These are phyloP conservation scores for Daldinia loculata DNA, from an alignment of 495 filamentous ascomycete species.

Conservation along the genomic window DNA sequence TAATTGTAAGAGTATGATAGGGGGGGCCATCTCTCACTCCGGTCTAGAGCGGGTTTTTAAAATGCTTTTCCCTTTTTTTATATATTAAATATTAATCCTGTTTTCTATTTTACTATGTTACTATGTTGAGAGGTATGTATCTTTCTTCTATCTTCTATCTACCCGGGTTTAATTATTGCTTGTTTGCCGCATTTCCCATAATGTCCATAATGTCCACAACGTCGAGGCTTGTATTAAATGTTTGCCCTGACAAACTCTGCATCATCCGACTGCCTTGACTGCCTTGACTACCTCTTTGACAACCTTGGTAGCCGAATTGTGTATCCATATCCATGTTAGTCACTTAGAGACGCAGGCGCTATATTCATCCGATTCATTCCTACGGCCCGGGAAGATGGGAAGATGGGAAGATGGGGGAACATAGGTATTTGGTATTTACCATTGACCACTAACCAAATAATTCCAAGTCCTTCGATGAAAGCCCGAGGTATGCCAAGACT, in stretches of 20 bases:
- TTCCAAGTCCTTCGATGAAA: conserved; percentile 24
- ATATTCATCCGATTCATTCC: conserved; percentile 20
- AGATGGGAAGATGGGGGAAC: neutral
- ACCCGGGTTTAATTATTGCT: neutral
- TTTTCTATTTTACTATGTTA: neutral
- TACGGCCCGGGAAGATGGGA: neutral
- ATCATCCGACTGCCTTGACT: neutral
- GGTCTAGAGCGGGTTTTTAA: conserved; percentile 2
- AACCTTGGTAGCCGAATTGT: neutral
- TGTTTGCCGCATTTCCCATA: neutral
- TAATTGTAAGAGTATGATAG: conserved; percentile 17
- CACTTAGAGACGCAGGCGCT: neutral
- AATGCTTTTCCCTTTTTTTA: no score
- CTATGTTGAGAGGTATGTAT: neutral
- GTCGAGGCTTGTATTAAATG: neutral
- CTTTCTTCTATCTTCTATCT: neutral
- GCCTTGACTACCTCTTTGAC: no score
- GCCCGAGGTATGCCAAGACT: conserved; percentile 27
- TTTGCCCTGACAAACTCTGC: no score
- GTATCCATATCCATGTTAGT: conserved; percentile 6
- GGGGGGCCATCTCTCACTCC: conserved; percentile 4
- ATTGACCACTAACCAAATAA: conserved; percentile 4
- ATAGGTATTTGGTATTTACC: neutral
- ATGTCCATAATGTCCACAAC: neutral
- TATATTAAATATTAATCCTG: neutral